These are phyloP conservation scores for Choanephora cucurbitarum DNA, from an alignment of 371 early-diverging fungal species.

Conservation along the genomic window DNA sequence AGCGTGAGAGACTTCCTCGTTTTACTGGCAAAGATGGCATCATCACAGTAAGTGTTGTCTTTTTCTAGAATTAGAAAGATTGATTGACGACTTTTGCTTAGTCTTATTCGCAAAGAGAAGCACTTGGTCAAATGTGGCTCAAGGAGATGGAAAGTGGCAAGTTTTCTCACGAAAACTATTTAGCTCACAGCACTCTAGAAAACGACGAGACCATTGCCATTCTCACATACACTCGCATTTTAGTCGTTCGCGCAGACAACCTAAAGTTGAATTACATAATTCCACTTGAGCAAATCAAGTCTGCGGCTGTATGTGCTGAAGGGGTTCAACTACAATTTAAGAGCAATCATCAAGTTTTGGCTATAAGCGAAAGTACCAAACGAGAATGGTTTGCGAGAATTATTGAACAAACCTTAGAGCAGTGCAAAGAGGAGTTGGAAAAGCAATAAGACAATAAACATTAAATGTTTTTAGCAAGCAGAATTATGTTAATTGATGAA, in stretches of 20 bases:
- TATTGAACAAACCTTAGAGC: conserved; percentile 11
- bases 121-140: conserved; percentile 90
- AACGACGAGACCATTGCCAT: conserved; percentile 67
- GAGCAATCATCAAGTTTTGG: conserved; percentile 8
- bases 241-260: conserved; percentile 59
- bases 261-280: conserved; percentile 63
- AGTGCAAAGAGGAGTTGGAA: conserved; percentile 18
- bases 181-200: conserved; percentile 67
- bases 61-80: neutral
- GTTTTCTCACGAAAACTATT: conserved; percentile 79
- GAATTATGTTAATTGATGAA: neutral
- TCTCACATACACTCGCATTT: conserved; percentile 64
- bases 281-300: conserved; percentile 23
- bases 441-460: conserved; percentile 21
- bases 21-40: conserved; percentile 85
- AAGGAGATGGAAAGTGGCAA: conserved; percentile 79
- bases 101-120: conserved; percentile 82
- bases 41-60: conserved; percentile 47
- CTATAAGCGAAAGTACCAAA: conserved; percentile 22
- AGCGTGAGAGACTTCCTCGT: conserved; percentile 86
- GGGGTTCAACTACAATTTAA: conserved; percentile 23
- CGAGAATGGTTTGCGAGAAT: conserved; percentile 25
- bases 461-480: no score
- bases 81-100: conserved; percentile 8
- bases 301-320: conserved; percentile 5